Conservation (phyloP, 2,329 filamentous ascomycete genomes). For the Pseudopithomyces maydicus region DNA sequence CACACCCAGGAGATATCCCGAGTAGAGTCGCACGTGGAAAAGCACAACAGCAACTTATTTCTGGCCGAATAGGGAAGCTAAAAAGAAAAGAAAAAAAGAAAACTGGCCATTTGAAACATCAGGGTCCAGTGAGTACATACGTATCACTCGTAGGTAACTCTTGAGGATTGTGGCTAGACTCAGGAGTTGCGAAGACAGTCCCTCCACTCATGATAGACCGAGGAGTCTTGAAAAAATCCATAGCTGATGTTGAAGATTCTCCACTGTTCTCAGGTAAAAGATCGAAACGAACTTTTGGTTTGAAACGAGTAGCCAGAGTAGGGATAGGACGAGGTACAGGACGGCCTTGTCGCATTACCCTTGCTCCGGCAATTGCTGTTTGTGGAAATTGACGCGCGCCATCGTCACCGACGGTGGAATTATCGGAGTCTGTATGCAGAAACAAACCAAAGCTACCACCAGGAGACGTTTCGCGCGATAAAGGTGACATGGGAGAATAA, state of each 20-base stretch:
- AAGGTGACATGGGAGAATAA: background rate
- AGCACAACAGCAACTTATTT: no score
- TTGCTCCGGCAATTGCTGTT: background rate
- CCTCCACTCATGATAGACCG: constrained; percentile 10
- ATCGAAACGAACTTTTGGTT: constrained; percentile 3
- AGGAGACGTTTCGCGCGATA: constrained; percentile 2
- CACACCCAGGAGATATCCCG: no score
- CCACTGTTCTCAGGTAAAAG: background rate
- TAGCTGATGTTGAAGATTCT: background rate
- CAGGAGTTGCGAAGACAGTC: constrained; percentile 10
- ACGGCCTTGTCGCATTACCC: background rate
- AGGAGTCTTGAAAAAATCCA: constrained; percentile 13
- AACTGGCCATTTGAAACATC: background rate
- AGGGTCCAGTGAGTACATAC: background rate
- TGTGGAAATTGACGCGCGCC: background rate
- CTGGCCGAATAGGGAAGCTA: no score
- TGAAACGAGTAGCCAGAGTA: constrained; percentile 9
- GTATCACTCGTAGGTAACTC: background rate
- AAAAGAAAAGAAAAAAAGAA: no score
- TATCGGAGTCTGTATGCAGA: constrained; percentile 9
- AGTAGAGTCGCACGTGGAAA: no score
- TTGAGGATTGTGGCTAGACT: background rate
- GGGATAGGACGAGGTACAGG: constrained; percentile 3
- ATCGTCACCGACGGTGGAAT: constrained; percentile 7
- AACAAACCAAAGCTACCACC: constrained; percentile 1